Evolutionary conservation across 2,329 filamentous ascomycete genomes (phyloP).

Genomic region (Bipolaris bicolor): DNA sequence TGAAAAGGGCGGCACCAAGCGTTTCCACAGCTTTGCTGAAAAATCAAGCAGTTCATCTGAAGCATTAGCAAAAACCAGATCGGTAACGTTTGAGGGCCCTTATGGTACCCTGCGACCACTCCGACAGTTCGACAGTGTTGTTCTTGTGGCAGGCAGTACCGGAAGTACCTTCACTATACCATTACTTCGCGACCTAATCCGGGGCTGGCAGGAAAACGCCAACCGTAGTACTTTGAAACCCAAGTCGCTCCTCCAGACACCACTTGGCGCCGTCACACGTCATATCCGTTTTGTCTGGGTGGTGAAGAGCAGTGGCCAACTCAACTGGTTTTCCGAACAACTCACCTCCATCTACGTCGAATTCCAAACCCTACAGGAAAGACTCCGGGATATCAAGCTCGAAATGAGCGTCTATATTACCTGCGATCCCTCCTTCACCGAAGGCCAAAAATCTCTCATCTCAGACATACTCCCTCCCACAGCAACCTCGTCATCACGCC

Average conservation of each 20-base stretch:
- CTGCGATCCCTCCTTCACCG: constrained; percentile 57
- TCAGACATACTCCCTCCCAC: constrained; percentile 22
- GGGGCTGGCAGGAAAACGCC: constrained; percentile 50
- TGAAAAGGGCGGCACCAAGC: constrained; percentile 59
- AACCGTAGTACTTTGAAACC: constrained; percentile 4
- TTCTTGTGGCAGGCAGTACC: constrained; percentile 65
- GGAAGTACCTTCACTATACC: constrained; percentile 66
- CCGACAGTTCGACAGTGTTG: constrained; percentile 65
- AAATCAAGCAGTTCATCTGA: constrained; percentile 40
- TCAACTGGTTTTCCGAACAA: constrained; percentile 61
- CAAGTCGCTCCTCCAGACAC: constrained; percentile 25
- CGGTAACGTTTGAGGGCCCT: constrained; percentile 61
- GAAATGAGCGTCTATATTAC: constrained; percentile 63
- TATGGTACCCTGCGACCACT: constrained; percentile 60
- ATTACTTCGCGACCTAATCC: constrained; percentile 61
- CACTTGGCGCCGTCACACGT: constrained; percentile 52
- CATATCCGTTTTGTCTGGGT: constrained; percentile 65
- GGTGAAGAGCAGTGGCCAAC: constrained; percentile 60
- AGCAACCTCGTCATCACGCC: constrained; percentile 4
- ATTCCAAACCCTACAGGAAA: constrained; percentile 48
- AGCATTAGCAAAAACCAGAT: constrained; percentile 27
- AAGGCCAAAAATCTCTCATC: constrained; percentile 46
- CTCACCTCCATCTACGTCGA: constrained; percentile 55
- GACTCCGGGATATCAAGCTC: constrained; percentile 51
- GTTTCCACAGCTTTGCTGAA: constrained; percentile 59